A percentile compares a stretch with the other conserved stretches of the same genome.
Conservation (phyloP, 257 asterid species). For the Solanum ahanhuiri region DNA sequence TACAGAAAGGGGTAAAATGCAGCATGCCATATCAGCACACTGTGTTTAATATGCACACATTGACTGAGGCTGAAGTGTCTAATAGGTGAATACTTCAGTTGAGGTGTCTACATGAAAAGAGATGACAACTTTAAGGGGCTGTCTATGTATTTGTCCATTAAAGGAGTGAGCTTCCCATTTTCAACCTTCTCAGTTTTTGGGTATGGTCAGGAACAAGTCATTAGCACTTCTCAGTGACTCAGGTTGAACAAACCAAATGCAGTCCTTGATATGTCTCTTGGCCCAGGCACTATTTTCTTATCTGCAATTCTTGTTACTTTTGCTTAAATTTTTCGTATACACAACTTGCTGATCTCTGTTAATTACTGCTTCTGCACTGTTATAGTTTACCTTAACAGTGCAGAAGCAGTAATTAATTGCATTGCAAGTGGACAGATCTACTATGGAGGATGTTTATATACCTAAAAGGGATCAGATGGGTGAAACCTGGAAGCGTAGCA, state of each 20-base stretch:
- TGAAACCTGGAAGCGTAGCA: too few relatives aligned
- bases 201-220: slow-evolving; percentile 25
- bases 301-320: not conserved
- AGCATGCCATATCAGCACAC: not conserved
- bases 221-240: slow-evolving; percentile 45
- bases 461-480: too few relatives aligned
- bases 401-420: too few relatives aligned
- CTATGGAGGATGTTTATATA: too few relatives aligned
- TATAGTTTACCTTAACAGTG: not conserved
- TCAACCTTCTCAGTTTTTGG: slow-evolving; percentile 39
- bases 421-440: too few relatives aligned
- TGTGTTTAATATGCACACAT: not conserved
- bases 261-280: slow-evolving; percentile 47
- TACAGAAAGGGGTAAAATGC: not conserved
- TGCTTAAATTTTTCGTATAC: not conserved
- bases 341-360: not conserved
- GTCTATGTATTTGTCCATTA: not conserved
- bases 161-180: slow-evolving; percentile 29
- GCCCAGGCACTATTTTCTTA: not conserved
- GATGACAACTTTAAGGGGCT: not conserved
- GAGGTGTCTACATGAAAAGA: not conserved
- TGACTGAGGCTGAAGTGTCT: not conserved
- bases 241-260: slow-evolving; percentile 45
- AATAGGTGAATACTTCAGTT: not conserved
- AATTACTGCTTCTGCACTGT: not conserved